These are phyloP conservation scores for Salix udensis DNA, from an alignment of 345 rosid species.

Conservation along the genomic window DNA sequence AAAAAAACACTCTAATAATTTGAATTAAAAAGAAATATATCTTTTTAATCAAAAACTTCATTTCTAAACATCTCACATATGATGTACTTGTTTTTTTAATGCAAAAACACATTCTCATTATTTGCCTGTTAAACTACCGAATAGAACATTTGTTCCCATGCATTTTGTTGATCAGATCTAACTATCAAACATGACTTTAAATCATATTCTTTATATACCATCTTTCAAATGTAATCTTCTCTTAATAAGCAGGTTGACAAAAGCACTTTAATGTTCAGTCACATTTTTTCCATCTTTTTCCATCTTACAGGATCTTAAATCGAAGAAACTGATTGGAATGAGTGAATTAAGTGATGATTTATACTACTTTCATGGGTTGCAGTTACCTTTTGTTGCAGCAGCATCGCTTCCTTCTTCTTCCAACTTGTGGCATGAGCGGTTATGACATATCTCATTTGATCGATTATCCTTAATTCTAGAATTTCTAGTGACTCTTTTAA, in stretches of 20 bases:
- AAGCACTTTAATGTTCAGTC: background rate
- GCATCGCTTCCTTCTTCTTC: too few species aligned
- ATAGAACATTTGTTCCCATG: background rate
- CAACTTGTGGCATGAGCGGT: background rate
- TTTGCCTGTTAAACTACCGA: background rate
- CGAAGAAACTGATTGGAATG: background rate
- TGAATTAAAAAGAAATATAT: too few species aligned
- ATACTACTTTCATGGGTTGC: background rate
- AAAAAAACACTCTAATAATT: too few species aligned
- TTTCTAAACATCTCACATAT: background rate
- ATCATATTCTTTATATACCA: background rate
- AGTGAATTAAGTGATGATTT: constrained; percentile 4
- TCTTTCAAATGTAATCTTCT: background rate
- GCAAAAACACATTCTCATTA: background rate
- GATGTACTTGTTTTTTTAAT: too few species aligned
- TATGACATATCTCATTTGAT: background rate
- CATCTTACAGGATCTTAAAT: background rate
- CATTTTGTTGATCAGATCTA: background rate
- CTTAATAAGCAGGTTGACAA: background rate
- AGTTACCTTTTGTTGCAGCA: accelerated
- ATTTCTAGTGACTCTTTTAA: background rate
- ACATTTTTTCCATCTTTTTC: background rate
- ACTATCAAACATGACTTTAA: background rate
- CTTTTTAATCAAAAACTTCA: too few species aligned
- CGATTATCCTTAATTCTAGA: background rate